Percentiles rank a stretch among this genome's conserved stretches.
Evolutionary conservation across 2,329 filamentous ascomycete genomes (phyloP).

Genomic region (Cucurbitaria berberidis): DNA sequence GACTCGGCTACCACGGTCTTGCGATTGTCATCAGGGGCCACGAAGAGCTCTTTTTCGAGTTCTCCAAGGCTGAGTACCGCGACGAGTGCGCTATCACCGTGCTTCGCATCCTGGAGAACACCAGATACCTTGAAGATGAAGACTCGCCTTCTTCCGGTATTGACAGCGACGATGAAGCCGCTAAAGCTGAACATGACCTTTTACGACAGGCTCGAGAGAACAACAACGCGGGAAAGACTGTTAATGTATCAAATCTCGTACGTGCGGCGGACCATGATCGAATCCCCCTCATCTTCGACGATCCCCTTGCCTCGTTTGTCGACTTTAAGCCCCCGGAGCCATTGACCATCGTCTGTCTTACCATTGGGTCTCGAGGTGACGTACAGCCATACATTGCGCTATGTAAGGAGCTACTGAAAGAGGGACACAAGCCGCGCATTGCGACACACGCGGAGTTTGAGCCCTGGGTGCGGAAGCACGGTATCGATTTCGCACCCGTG

Average conservation of each 20-base stretch:
- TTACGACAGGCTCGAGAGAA: constrained; percentile 73
- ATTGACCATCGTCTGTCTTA: constrained; percentile 87
- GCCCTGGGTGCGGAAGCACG: constrained; percentile 87
- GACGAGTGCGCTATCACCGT: constrained; percentile 90
- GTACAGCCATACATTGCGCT: constrained; percentile 97
- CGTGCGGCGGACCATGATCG: constrained; percentile 56
- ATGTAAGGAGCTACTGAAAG: constrained; percentile 85
- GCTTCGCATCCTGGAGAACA: constrained; percentile 75
- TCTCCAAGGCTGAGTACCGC: constrained; percentile 74
- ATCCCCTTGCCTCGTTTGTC: constrained; percentile 83
- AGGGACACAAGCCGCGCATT: constrained; percentile 86
- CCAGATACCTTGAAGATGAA: constrained; percentile 73
- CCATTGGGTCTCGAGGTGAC: constrained; percentile 93
- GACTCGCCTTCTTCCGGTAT: constrained; percentile 71
- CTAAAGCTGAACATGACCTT: constrained; percentile 80
- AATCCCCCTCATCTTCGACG: constrained; percentile 85
- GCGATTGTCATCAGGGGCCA: constrained; percentile 93
- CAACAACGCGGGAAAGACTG: constrained; percentile 20
- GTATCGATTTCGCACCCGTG: constrained; percentile 88
- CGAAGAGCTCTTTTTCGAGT: constrained; percentile 97
- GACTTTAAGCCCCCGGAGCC: constrained; percentile 86
- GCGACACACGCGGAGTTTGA: constrained; percentile 92
- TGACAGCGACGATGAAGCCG: constrained; percentile 72
- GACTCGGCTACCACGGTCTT: constrained; percentile 87
- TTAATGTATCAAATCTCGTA: constrained; percentile 36